A percentile compares a stretch with the other conserved stretches of the same genome.
These are phyloP conservation scores for Phytophthora europaea DNA, from an alignment of 352 stramenopile genomes.

Conservation along the genomic window DNA sequence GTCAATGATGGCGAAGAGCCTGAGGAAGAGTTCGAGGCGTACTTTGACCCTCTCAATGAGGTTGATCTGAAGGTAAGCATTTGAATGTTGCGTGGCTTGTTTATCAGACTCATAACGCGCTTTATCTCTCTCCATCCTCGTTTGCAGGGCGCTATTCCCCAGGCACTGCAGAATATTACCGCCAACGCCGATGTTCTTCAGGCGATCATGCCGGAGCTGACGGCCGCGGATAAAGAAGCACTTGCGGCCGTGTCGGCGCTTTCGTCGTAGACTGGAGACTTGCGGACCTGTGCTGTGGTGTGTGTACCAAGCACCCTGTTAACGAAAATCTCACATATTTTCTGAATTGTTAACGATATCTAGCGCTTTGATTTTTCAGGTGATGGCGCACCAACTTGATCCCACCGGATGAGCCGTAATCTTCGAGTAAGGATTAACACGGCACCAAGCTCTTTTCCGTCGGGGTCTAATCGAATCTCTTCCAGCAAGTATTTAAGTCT, in stretches of 20 bases:
- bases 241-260: conserved; percentile 58
- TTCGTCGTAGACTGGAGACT: conserved; percentile 44
- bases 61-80: conserved; percentile 76
- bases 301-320: conserved; percentile 13
- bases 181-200: conserved; percentile 61
- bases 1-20: conserved; percentile 58
- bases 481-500: conserved; percentile 79
- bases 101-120: conserved; percentile 5
- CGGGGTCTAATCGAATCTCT: conserved; percentile 74
- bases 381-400: conserved; percentile 50
- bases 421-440: conserved; percentile 71
- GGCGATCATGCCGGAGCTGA: conserved; percentile 77
- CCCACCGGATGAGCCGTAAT: conserved; percentile 74
- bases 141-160: conserved; percentile 62
- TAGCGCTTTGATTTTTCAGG: conserved; percentile 39
- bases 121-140: conserved; percentile 1
- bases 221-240: conserved; percentile 71
- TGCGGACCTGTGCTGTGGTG: conserved; percentile 6
- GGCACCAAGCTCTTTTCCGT: conserved; percentile 59
- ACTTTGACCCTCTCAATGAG: conserved; percentile 85
- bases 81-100: background rate
- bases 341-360: conserved; percentile 29
- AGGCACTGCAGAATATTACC: conserved; percentile 65
- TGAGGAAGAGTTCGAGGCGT: conserved; percentile 83
- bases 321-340: conserved; percentile 31